phyloP scores from a whole-genome alignment of 2,329 filamentous ascomycete genomes.

The Beauveria medogensis region DNA sequence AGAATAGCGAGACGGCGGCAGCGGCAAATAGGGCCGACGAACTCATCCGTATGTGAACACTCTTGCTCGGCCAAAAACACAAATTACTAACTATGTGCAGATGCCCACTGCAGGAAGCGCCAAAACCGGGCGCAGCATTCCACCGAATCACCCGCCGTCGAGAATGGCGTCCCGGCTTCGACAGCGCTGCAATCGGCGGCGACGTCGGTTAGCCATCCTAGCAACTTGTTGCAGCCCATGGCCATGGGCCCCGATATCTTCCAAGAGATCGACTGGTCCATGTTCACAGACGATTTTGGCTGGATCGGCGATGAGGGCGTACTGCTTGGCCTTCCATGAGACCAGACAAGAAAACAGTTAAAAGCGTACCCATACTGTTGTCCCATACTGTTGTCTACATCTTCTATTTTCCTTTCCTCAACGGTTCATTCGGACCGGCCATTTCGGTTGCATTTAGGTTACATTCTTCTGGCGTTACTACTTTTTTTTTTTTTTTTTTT shows the following conservation, averaged over 20 bases:
- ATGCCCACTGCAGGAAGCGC: not conserved
- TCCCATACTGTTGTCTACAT: too few species aligned
- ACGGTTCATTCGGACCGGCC: not conserved
- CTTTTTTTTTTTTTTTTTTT: not conserved
- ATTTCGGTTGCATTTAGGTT: not conserved
- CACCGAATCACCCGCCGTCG: not conserved
- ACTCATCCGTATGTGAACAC: conserved; percentile 20
- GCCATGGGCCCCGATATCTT: conserved; percentile 25
- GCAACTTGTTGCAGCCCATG: conserved; percentile 16
- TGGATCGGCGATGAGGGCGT: conserved; percentile 29
- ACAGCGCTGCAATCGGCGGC: not conserved
- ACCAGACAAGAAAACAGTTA: not conserved
- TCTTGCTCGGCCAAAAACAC: not conserved
- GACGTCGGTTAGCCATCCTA: conserved; percentile 8
- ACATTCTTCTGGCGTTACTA: not conserved
- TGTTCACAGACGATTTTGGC: conserved; percentile 43
- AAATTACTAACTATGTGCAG: not conserved
- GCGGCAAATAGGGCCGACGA: conserved; percentile 23
- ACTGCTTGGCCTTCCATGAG: conserved; percentile 20
- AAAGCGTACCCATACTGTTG: not conserved
- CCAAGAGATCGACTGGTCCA: conserved; percentile 41
- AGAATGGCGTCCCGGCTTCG: not conserved
- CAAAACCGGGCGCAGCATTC: not conserved
- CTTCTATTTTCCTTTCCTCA: too few species aligned
- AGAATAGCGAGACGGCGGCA: conserved; percentile 19